Percentiles rank a stretch among this genome's conserved stretches.
These are phyloP conservation scores for Cudoniella acicularis DNA, from an alignment of 495 filamentous ascomycete species.

Conservation along the genomic window DNA sequence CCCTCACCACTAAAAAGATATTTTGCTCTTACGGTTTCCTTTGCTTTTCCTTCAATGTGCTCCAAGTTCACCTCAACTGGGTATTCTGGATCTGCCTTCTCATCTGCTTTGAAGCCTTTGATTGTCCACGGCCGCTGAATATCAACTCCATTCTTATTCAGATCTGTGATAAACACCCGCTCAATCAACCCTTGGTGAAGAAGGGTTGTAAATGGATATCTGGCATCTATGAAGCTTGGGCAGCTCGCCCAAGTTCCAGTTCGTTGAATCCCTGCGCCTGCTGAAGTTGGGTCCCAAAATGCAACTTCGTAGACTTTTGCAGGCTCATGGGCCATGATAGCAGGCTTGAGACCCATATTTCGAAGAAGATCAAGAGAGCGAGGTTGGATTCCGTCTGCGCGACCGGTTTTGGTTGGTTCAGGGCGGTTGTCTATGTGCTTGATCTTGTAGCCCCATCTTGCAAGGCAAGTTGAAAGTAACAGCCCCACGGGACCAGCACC, in stretches of 20 bases:
- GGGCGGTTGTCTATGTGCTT: conserved; percentile 69
- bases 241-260: conserved; percentile 69
- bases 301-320: conserved; percentile 72
- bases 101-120: conserved; percentile 59
- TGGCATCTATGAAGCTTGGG: conserved; percentile 68
- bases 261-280: conserved; percentile 56
- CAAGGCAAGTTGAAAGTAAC: conserved; percentile 76
- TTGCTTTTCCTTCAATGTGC: conserved; percentile 66
- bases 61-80: conserved; percentile 66
- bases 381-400: conserved; percentile 77
- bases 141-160: conserved; percentile 52
- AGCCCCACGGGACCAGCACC: conserved; percentile 88
- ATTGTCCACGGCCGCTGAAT: conserved; percentile 61
- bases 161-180: conserved; percentile 64
- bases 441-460: conserved; percentile 66
- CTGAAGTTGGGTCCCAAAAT: conserved; percentile 68
- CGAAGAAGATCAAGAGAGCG: conserved; percentile 73
- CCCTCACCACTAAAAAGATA: conserved; percentile 61
- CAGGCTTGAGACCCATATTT: conserved; percentile 68
- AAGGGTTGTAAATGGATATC: conserved; percentile 72
- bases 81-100: conserved; percentile 52
- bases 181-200: conserved; percentile 76
- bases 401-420: conserved; percentile 65
- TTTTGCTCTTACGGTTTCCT: conserved; percentile 51
- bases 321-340: conserved; percentile 71